Conservation (phyloP, 345 rosid genomes). For the Adansonia digitata region DNA sequence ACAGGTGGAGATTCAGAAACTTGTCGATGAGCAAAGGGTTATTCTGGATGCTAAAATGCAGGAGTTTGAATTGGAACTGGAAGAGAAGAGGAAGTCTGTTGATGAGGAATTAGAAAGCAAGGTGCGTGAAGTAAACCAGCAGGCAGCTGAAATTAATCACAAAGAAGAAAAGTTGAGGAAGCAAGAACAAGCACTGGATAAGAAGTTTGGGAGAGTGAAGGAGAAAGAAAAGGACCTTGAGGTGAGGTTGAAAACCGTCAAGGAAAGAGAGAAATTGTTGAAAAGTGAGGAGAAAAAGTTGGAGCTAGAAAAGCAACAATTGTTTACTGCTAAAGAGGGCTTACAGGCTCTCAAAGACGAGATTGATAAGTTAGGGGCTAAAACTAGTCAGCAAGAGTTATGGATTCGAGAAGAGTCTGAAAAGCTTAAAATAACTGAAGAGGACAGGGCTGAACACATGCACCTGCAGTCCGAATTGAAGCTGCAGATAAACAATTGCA, state of each 20-base stretch:
- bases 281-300: slow-evolving; percentile 58
- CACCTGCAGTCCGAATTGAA: slow-evolving; percentile 61
- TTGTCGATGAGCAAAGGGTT: slow-evolving; percentile 62
- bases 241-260: slow-evolving; percentile 43
- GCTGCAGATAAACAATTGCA: slow-evolving; percentile 52
- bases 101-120: slow-evolving; percentile 54
- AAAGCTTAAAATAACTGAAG: slow-evolving; percentile 43
- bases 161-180: slow-evolving; percentile 52
- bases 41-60: slow-evolving; percentile 43
- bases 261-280: slow-evolving; percentile 51
- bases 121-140: slow-evolving; percentile 41
- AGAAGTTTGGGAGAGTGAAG: slow-evolving; percentile 48
- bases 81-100: slow-evolving; percentile 48
- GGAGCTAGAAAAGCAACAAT: slow-evolving; percentile 45
- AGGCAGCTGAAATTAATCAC: slow-evolving; percentile 44
- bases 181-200: slow-evolving; percentile 49
- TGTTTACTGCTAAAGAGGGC: slow-evolving; percentile 50
- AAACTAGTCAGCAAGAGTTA: slow-evolving; percentile 51
- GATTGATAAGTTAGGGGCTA: slow-evolving; percentile 54
- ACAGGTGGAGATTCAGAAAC: slow-evolving; percentile 61
- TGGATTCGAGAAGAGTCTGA: slow-evolving; percentile 53
- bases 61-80: slow-evolving; percentile 56
- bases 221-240: slow-evolving; percentile 76
- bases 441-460: slow-evolving; percentile 63
- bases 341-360: slow-evolving; percentile 52